Conservation (phyloP, 73 alveolate species). For the Diophrys appendiculata region DNA sequence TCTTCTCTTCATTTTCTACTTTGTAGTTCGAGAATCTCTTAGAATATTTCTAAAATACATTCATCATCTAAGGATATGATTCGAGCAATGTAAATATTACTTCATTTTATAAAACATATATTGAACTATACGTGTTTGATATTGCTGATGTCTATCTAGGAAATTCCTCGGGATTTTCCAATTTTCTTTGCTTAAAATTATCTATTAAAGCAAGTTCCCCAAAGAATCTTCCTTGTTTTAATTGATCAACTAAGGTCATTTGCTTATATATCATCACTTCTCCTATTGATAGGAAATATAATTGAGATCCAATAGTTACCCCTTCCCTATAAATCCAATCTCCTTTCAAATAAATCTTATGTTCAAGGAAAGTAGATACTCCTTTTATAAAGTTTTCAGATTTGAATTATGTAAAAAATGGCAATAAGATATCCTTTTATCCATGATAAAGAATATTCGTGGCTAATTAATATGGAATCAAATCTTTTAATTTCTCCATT, state of each 20-base stretch:
- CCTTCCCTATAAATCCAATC: neutral
- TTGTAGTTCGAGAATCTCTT: too few relatives aligned
- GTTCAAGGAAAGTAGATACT: constrained; percentile 18
- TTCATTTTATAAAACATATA: too few relatives aligned
- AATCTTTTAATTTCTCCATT: neutral
- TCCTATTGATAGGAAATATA: constrained; percentile 1
- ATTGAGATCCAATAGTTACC: neutral
- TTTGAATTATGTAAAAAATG: constrained; percentile 26
- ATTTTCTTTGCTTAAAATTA: neutral
- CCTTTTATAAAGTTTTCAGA: constrained; percentile 29
- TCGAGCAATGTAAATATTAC: too few relatives aligned
- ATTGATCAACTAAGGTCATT: neutral
- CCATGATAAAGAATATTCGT: neutral
- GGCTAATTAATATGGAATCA: neutral
- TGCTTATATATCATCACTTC: neutral
- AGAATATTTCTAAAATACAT: too few relatives aligned
- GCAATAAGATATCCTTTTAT: neutral
- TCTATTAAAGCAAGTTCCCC: constrained; percentile 6
- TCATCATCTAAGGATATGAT: too few relatives aligned
- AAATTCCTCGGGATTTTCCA: too few relatives aligned
- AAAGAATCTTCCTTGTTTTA: neutral
- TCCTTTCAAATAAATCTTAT: neutral
- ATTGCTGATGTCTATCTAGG: neutral
- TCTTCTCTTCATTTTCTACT: too few relatives aligned
- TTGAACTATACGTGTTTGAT: neutral